Conservation (phyloP, 2,329 filamentous ascomycete species). For the Alternaria sp. region DNA sequence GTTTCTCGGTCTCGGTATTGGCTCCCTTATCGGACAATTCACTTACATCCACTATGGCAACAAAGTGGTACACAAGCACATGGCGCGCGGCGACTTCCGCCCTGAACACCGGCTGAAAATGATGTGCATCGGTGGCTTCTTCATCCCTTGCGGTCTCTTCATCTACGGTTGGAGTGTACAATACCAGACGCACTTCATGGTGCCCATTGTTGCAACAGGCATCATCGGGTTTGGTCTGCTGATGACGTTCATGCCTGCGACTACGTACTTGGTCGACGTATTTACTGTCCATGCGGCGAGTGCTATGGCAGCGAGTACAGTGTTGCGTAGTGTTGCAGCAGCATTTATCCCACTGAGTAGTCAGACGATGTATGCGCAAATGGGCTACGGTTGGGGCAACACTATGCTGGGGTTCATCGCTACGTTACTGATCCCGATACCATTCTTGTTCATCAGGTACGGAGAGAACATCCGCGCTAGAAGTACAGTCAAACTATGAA, state of each 20-base stretch:
- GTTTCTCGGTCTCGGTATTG: constrained; percentile 52
- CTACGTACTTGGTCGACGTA: constrained; percentile 51
- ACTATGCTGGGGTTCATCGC: constrained; percentile 46
- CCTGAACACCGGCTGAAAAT: constrained; percentile 46
- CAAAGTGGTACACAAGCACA: constrained; percentile 36
- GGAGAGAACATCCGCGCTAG: constrained; percentile 39
- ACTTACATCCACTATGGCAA: constrained; percentile 42
- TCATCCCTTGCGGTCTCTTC: constrained; percentile 46
- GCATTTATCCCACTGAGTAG: constrained; percentile 50
- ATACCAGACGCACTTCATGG: constrained; percentile 44
- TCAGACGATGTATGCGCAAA: constrained; percentile 46
- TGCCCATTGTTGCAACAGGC: constrained; percentile 43
- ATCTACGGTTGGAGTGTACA: constrained; percentile 49
- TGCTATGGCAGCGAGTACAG: constrained; percentile 51
- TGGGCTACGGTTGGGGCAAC: constrained; percentile 52
- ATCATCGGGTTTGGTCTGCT: constrained; percentile 46
- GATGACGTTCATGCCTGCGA: constrained; percentile 48
- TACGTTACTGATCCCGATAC: constrained; percentile 39
- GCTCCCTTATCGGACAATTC: constrained; percentile 47
- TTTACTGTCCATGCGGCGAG: constrained; percentile 51
- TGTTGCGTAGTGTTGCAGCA: constrained; percentile 47
- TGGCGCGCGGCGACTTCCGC: constrained; percentile 38
- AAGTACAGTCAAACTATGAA: constrained; percentile 37
- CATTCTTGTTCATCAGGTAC: constrained; percentile 45
- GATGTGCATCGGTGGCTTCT: constrained; percentile 42